A percentile compares a stretch with the other conserved stretches of the same genome.
Evolutionary conservation across 2,329 filamentous ascomycete genomes (phyloP).

Genomic region (Claviceps digitariae): DNA sequence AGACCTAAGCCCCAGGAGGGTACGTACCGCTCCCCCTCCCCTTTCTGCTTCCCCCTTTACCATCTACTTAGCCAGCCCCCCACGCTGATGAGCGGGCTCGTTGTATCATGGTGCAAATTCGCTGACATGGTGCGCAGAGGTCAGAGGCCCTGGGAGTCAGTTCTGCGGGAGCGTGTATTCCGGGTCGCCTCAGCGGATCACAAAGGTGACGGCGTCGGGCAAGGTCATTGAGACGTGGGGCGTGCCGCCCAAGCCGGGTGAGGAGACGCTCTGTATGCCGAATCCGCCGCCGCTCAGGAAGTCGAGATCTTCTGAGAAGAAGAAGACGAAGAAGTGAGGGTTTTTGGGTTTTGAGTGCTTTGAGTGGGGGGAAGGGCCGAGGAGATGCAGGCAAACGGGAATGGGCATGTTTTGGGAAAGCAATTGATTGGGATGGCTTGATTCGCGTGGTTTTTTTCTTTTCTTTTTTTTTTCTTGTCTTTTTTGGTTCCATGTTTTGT

Average conservation of each 20-base stretch:
- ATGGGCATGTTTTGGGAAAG: no score
- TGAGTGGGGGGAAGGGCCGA: no score
- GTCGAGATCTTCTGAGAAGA: not conserved
- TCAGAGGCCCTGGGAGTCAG: slow-evolving; percentile 4
- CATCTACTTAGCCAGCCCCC: no score
- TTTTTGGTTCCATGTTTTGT: not conserved
- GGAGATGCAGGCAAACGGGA: no score
- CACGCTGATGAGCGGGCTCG: no score
- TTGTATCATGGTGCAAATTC: no score
- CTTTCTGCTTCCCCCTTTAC: no score
- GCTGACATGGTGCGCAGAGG: not conserved
- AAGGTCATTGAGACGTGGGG: slow-evolving; percentile 6
- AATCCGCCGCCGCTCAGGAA: not conserved
- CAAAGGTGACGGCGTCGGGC: not conserved
- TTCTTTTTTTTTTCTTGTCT: not conserved
- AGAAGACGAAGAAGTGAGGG: not conserved
- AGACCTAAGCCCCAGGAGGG: not conserved
- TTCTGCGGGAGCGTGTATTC: slow-evolving; percentile 7
- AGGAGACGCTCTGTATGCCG: not conserved
- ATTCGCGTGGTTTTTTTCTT: not conserved
- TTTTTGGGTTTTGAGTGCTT: not conserved
- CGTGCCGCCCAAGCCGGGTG: slow-evolving; percentile 5
- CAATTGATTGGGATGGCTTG: not conserved
- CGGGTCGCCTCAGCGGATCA: slow-evolving; percentile 7
- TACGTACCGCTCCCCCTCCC: not conserved